Base-by-base conservation (phyloP, 352 stramenopile genomes). In the Discostella stelligera region DNA sequence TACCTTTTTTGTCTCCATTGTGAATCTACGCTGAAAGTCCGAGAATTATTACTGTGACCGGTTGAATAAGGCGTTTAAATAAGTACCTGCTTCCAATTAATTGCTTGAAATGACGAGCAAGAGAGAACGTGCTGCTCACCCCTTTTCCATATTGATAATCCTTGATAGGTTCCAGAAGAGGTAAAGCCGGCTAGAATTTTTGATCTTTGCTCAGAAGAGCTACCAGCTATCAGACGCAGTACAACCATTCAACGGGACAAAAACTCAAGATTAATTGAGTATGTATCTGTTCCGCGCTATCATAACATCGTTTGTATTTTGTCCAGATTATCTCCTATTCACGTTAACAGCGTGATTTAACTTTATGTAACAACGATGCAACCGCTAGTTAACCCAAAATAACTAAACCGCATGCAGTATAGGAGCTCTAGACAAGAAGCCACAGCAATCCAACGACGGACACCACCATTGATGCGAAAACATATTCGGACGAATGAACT, bases 391-490 rank as follows among this genome's bases (percentile, higher is more conserved):
- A 9, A 41, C 9, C 32, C 32, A 41, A 3, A 41, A 44, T 9
- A 27, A 53, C 14, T 3, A 53, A 23, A 53, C 21, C 23, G 46
- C 18, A 11, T 21, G 5, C 46, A 53, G 3, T 9, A 4, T 11
- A 48, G 11, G 23, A 30, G 58, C 18, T 66, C n/a, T 49, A 61
- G 21, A 25, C 63, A 53, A 71, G 39, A 41, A 60, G 48, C 63
- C 49, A 60, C 63, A 60, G 6, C 27, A 25, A 23, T 67, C 59
- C 59, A 46, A 39, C 59, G 21, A 67, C 20, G 23, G 41, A 23
- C n/a, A 41, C 21, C 37, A 50, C 52, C 23, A 67, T 44, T 6
- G 41, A 32, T 32, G 20, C 50, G 20, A 58, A 44, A 14, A 44
- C 11, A 8, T 13, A 44, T 1, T 44, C 11, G 37, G 37, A 13